These are phyloP conservation scores for Ogataea trehaloabstinens DNA, from an alignment of 805 yeast species.

Conservation along the genomic window DNA sequence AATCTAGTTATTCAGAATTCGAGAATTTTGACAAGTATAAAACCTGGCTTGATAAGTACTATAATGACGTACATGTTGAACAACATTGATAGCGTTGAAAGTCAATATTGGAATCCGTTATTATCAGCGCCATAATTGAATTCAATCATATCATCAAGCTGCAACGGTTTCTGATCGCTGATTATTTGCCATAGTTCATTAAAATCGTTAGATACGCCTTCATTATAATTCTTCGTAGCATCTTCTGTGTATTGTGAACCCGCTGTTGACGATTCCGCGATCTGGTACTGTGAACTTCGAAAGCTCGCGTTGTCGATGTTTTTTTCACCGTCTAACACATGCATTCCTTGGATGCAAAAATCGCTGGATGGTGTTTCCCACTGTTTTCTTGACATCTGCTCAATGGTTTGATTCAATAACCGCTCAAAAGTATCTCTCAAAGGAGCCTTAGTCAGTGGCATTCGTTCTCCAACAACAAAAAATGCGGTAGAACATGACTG, in stretches of 20 bases:
- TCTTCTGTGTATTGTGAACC: background rate
- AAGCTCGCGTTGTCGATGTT: background rate
- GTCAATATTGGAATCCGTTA: constrained; percentile 1
- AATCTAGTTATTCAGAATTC: constrained; percentile 13
- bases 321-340: constrained; percentile 11
- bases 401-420: constrained; percentile 17
- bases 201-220: constrained; percentile 6
- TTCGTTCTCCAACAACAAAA: constrained; percentile 23
- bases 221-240: background rate
- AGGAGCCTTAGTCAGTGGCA: constrained; percentile 21
- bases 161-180: constrained; percentile 16
- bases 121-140: constrained; percentile 11
- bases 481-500: constrained; percentile 25
- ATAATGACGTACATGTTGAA: constrained; percentile 6
- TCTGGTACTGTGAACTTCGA: background rate
- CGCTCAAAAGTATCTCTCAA: constrained; percentile 23
- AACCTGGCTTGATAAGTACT: constrained; percentile 22
- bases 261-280: background rate
- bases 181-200: constrained; percentile 22
- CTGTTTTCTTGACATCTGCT: constrained; percentile 14
- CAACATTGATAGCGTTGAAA: no score
- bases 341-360: constrained; percentile 14
- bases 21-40: constrained; percentile 24
- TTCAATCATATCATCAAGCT: constrained; percentile 9
- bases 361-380: background rate